Base-by-base conservation (phyloP, 2,329 filamentous ascomycete genomes). In the Colletotrichum australisinense region DNA sequence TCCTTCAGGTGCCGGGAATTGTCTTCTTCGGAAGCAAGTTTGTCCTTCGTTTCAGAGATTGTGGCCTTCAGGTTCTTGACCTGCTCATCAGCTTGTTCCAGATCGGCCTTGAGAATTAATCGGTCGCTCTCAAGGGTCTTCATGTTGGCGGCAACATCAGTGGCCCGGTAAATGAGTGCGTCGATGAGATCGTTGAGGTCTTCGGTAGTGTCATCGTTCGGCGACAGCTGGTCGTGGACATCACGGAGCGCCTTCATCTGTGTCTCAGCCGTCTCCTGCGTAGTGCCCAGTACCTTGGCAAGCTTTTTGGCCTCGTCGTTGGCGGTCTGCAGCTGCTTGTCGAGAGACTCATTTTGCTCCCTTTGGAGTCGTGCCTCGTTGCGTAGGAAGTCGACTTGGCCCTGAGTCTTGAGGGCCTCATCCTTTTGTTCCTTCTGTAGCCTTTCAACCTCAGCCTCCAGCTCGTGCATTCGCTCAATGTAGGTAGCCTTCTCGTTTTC, bases 401-500 rank as follows among this genome's bases (percentile, higher is more conserved):
- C 90, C 74, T 92, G 89, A 0, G 86, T 84, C 75, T 90, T 91
- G 58, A 90, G 85, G 2, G 82, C 78, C 66, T 91, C 90, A 49
- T 92, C 90, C 53, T 86, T 85, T 74, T 86, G 85, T 73, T 92
- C 88, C 74, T 89, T 89, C 46, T 84, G 86, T 19, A 93, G 81
- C 63, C 88, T 89, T 68, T 94, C 90, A 19, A 97, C 84, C 77
- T 98, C 93, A 19, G 89, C 86, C 78, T 95, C 90, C 1, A 98
- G 87, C 9, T 87, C 86, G 58, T 90, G 90, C 38, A 95, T 86
- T 71, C 88, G 92, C 59, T 93, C 90, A 75, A 96, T 93, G 57
- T 92, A 88, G 2, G 89, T 88, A 4, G 90, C 90, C 78, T 92
- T 94, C 78, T 97, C 94, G 76, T 97, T 93, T 76, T 98, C 95